Evolutionary conservation across 768 basidiomycete genomes (phyloP), one percentile per base, ranked within the genome.

Genomic region (Dioszegia hungarica): DNA sequence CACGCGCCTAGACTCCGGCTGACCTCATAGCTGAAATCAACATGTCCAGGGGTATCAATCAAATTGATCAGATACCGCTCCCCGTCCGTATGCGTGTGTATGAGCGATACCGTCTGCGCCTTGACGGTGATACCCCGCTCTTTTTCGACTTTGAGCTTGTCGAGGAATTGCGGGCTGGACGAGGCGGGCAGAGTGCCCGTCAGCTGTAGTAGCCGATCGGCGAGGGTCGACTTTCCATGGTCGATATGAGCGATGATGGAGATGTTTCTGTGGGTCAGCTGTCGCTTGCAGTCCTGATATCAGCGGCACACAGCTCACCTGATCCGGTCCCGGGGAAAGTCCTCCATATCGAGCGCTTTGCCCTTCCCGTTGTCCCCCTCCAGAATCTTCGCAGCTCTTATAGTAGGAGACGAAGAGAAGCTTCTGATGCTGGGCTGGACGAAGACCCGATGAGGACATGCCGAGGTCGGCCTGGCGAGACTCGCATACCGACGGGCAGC

Each of bases 11-110:
- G 78, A 25, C 89, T 91, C 45, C 95, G 83, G 15, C 90, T 87
- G 31, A 99, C 90, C 76, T 98, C 94, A 85, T 91, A 95, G 56
- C 90, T 83, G 77, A 99, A 99, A 79, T 99, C 95, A 34, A 97
- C 95, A 77, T 99, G 95, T 1, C 95, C 93, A 84, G 94, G 94
- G 0, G 95, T 99, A 76, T 99, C 95, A 66, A 99, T 91, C 25
- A 98, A 79, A 76, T 98, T 98, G 58, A 99, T 80, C 56, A 99
- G 80, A 70, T 89, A 86, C 8, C 77, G 79, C 28, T 79, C 77
- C 9, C 81, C 82, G 36, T 81, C 66, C n/a, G 63, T 73, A 51
- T 81, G 76, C 3, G 78, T 63, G 73, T 91, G 82, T 43, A 95
- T 79, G 90, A 98, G 95, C 87, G 70, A 47, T 11, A 67, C 91